Conservation (phyloP, 2,329 filamentous ascomycete genomes). For the Scolecobasidium constrictum region DNA sequence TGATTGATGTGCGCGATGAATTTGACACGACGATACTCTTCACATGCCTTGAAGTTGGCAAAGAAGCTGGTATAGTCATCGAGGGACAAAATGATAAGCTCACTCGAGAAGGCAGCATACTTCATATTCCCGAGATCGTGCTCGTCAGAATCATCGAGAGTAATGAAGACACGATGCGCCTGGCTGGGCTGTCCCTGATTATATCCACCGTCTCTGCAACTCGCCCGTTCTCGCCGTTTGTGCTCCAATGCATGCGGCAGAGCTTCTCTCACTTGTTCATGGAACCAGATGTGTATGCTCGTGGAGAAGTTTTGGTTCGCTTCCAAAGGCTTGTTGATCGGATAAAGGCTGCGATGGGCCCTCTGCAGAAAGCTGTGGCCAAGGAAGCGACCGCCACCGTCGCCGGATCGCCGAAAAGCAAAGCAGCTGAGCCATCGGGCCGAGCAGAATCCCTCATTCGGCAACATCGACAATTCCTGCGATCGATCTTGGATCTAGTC, state of each 20-base stretch:
- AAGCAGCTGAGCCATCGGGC: no score
- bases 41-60: conserved; percentile 32
- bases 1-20: not conserved
- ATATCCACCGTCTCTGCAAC: conserved; percentile 66
- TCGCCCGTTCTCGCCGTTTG: conserved; percentile 53
- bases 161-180: conserved; percentile 43
- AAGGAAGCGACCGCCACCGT: not conserved
- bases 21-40: conserved; percentile 17
- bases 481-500: not conserved
- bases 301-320: conserved; percentile 56
- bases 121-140: conserved; percentile 40
- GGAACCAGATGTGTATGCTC: conserved; percentile 76
- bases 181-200: conserved; percentile 72
- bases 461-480: not conserved
- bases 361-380: conserved; percentile 24
- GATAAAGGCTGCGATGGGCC: conserved; percentile 54
- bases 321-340: conserved; percentile 69
- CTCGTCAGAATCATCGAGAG: conserved; percentile 28
- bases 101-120: conserved; percentile 24
- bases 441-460: not conserved
- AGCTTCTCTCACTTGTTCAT: conserved; percentile 65
- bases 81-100: conserved; percentile 25
- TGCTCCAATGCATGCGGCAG: conserved; percentile 51
- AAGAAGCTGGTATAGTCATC: conserved; percentile 33
- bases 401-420: no score